A percentile compares a stretch with the other conserved stretches of the same genome.
Conservation (phyloP, 2,329 filamentous ascomycete species). For the Botrytis cinerea region DNA sequence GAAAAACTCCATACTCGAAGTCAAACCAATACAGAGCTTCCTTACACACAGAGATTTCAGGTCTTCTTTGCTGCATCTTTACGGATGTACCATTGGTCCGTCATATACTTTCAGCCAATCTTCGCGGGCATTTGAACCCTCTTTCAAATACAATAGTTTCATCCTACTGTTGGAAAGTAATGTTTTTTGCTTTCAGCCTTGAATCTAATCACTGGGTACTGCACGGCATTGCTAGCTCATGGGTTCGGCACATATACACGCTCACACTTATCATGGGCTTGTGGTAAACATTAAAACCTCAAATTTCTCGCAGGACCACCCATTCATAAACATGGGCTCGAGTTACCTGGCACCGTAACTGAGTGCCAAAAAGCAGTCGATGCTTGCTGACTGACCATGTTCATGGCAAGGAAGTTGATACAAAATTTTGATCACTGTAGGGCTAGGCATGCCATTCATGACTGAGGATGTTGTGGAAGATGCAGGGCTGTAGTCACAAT, state of each 20-base stretch:
- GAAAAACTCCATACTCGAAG: neutral
- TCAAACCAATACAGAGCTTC: neutral
- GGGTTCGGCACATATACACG: neutral
- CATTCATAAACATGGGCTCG: constrained; percentile 61
- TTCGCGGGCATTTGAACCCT: neutral
- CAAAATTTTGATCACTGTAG: constrained; percentile 60
- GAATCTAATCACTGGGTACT: neutral
- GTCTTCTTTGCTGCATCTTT: neutral
- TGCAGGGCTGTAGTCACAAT: neutral
- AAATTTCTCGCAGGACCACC: constrained; percentile 55
- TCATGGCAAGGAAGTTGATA: constrained; percentile 54
- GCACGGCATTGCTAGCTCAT: neutral
- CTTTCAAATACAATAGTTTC: neutral
- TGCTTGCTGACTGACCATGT: constrained; percentile 23
- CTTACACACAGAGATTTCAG: neutral
- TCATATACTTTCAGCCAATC: neutral
- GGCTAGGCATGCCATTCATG: constrained; percentile 58
- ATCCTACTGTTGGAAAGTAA: neutral
- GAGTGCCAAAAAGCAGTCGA: constrained; percentile 38
- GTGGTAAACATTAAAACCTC: constrained; percentile 63
- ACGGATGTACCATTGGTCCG: neutral
- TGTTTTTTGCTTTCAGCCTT: neutral
- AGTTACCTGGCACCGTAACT: constrained; percentile 58
- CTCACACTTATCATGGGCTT: constrained; percentile 43
- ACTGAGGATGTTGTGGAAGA: constrained; percentile 36